These are phyloP conservation scores for Claviceps digitariae DNA, from an alignment of 2,329 filamentous ascomycete species.

Conservation along the genomic window DNA sequence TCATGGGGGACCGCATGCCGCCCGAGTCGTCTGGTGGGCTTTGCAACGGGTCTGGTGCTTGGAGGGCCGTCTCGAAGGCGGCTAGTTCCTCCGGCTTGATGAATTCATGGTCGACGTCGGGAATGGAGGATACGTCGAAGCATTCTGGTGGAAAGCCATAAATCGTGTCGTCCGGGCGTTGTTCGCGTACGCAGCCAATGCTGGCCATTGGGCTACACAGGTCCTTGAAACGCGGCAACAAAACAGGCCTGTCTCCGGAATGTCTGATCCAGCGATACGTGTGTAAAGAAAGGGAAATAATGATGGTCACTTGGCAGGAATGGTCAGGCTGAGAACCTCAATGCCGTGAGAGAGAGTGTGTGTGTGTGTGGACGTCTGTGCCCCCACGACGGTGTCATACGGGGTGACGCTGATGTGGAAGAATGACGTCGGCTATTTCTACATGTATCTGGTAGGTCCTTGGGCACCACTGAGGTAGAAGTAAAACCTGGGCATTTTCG, in stretches of 20 bases:
- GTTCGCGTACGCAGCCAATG: slow-evolving; percentile 2
- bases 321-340: not conserved
- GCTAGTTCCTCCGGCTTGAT: slow-evolving; percentile 57
- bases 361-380: not conserved
- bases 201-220: not conserved
- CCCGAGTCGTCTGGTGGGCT: slow-evolving; percentile 40
- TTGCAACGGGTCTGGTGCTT: slow-evolving; percentile 64
- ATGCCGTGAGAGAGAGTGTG: not conserved
- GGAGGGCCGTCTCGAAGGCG: slow-evolving; percentile 68
- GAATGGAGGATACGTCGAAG: slow-evolving; percentile 57
- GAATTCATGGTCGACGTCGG: slow-evolving; percentile 72
- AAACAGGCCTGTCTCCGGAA: not conserved
- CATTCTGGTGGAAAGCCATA: slow-evolving; percentile 49
- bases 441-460: not conserved
- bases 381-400: not conserved
- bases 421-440: slow-evolving; percentile 2
- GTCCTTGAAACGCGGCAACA: not conserved
- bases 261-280: not conserved
- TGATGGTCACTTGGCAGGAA: not conserved
- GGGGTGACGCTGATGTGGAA: not conserved
- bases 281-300: not conserved
- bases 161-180: slow-evolving; percentile 13
- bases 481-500: not conserved
- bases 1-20: slow-evolving; percentile 28
- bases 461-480: not conserved